These are phyloP conservation scores for Podila verticillata DNA, from an alignment of 192 early-diverging fungal genomes.

Conservation along the genomic window DNA sequence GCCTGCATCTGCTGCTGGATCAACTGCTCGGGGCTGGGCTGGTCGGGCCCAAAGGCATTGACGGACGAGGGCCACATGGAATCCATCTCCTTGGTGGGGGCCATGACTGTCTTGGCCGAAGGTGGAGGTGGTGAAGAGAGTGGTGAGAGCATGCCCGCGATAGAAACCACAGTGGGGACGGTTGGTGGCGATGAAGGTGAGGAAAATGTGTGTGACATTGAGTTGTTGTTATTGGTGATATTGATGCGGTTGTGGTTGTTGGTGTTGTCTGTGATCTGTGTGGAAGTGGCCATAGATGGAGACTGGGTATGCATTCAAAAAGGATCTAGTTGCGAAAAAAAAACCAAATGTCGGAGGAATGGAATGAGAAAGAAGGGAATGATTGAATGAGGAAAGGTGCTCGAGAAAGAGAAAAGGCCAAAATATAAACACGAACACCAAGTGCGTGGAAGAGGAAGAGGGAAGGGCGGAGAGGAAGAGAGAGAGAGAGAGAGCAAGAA, in stretches of 20 bases:
- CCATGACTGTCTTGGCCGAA: not conserved
- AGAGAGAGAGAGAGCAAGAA: too few species aligned
- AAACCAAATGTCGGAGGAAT: not conserved
- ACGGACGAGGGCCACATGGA: not conserved
- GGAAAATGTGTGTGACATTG: not conserved
- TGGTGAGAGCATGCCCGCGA: not conserved
- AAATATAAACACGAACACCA: not conserved
- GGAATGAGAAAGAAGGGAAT: not conserved
- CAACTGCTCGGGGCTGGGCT: slow-evolving; percentile 39
- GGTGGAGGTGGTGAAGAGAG: not conserved
- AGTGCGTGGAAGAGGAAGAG: too few species aligned
- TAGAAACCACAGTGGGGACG: not conserved
- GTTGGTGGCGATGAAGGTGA: not conserved
- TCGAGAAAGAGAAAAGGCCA: not conserved
- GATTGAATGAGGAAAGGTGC: not conserved
- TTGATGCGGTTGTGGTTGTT: not conserved
- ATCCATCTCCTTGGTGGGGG: not conserved
- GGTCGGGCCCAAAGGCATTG: slow-evolving; percentile 31
- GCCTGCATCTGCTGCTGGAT: slow-evolving; percentile 47
- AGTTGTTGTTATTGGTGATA: not conserved
- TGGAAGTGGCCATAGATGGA: not conserved
- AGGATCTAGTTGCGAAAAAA: too few species aligned
- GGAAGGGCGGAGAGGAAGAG: too few species aligned
- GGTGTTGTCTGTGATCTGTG: not conserved
- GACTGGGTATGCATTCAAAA: too few species aligned